These are phyloP conservation scores for Theobroma cacao DNA, from an alignment of 345 rosid genomes.

Conservation along the genomic window DNA sequence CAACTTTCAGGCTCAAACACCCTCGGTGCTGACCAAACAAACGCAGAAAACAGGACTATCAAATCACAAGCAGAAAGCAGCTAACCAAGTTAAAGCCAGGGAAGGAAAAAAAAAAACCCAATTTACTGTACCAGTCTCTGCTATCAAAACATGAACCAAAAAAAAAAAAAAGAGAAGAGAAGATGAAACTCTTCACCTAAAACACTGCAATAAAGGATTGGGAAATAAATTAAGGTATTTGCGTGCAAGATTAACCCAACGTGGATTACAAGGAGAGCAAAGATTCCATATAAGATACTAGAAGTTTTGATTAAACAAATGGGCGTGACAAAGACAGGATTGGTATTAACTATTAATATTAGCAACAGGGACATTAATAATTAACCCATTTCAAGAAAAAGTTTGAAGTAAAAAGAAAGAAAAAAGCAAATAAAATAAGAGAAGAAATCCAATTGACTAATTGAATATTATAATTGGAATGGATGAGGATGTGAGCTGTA, in stretches of 20 bases:
- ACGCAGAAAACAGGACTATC: background rate
- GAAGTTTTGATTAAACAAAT: conserved; percentile 11
- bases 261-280: conserved; percentile 12
- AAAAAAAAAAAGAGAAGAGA: background rate
- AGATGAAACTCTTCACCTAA: conserved; percentile 12
- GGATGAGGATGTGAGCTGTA: conserved; percentile 24
- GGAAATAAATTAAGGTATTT: background rate
- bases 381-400: background rate
- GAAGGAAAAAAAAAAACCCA: background rate
- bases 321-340: conserved; percentile 19
- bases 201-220: background rate
- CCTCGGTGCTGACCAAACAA: background rate
- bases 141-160: background rate
- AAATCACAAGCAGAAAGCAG: background rate
- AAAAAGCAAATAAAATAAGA: background rate
- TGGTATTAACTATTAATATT: background rate
- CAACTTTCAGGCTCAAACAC: conserved; percentile 16
- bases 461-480: conserved; percentile 2
- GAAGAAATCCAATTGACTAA: background rate
- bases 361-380: background rate
- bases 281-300: conserved; percentile 29
- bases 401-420: no score
- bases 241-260: conserved; percentile 44
- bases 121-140: background rate
- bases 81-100: conserved; percentile 7